Percentiles rank a stretch among this genome's conserved stretches.
Conservation (phyloP, 2,329 filamentous ascomycete genomes). For the Mycogone perniciosa region DNA sequence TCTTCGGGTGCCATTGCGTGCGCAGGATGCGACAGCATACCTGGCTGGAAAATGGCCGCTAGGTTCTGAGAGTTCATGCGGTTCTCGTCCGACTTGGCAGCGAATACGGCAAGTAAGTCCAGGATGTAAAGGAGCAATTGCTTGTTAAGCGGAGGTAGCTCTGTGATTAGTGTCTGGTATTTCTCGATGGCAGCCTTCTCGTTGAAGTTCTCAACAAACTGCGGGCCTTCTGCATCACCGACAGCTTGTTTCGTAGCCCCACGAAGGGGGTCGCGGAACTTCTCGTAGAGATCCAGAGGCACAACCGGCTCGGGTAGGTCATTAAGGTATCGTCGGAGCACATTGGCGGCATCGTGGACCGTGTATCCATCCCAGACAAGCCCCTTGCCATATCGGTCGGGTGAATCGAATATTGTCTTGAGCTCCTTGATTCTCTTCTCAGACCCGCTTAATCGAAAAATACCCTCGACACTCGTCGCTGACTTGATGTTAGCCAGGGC, state of each 20-base stretch:
- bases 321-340: slow-evolving; percentile 90
- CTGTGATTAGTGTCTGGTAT: slow-evolving; percentile 88
- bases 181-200: slow-evolving; percentile 67
- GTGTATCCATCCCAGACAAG: slow-evolving; percentile 97
- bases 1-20: slow-evolving; percentile 95
- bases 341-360: slow-evolving; percentile 96
- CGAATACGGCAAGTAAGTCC: slow-evolving; percentile 91
- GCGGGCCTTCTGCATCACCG: slow-evolving; percentile 60
- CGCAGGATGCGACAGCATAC: slow-evolving; percentile 84
- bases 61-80: slow-evolving; percentile 94
- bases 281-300: slow-evolving; percentile 85
- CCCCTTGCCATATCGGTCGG: slow-evolving; percentile 92
- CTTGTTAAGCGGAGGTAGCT: slow-evolving; percentile 85
- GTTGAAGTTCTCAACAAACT: slow-evolving; percentile 58
- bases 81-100: slow-evolving; percentile 92
- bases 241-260: slow-evolving; percentile 65
- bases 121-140: slow-evolving; percentile 93
- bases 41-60: slow-evolving; percentile 94
- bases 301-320: slow-evolving; percentile 95
- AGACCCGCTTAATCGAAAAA: slow-evolving; percentile 91
- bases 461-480: slow-evolving; percentile 94
- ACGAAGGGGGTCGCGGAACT: slow-evolving; percentile 78
- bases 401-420: slow-evolving; percentile 85
- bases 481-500: slow-evolving; percentile 20
- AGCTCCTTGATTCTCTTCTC: slow-evolving; percentile 98